These are phyloP conservation scores for Rhodotorula sp. DNA, from an alignment of 1,284 basidiomycete species.

Conservation along the genomic window DNA sequence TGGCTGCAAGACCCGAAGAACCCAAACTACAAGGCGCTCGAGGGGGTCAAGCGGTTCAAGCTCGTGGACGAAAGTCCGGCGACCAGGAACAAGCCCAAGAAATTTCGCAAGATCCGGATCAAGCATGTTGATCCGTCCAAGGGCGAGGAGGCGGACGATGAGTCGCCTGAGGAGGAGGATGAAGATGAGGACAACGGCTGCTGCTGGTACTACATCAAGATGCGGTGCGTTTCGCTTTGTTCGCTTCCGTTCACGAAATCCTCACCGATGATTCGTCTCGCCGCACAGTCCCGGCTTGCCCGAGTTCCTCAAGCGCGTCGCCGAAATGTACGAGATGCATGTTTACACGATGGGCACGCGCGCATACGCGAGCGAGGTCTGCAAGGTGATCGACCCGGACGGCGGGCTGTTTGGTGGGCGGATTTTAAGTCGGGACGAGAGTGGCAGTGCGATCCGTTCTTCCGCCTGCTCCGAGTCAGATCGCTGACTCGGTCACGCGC, in stretches of 20 bases:
- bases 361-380: constrained; percentile 93
- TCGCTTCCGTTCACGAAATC: background rate
- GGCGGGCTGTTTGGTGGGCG: constrained; percentile 81
- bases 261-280: background rate
- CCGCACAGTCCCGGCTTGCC: constrained; percentile 74
- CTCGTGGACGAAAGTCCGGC: constrained; percentile 64
- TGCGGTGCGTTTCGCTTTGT: constrained; percentile 58
- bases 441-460: constrained; percentile 66
- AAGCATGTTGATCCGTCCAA: constrained; percentile 4
- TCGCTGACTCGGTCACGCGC: background rate
- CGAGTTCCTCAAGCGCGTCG: constrained; percentile 70
- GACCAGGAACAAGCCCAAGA: constrained; percentile 22
- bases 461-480: too few species aligned
- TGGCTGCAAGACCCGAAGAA: constrained; percentile 79
- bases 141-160: constrained; percentile 4
- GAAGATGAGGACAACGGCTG: constrained; percentile 61
- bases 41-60: constrained; percentile 79
- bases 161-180: constrained; percentile 6
- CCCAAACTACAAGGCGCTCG: constrained; percentile 83
- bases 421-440: constrained; percentile 90
- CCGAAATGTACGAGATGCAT: constrained; percentile 91
- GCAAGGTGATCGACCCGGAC: constrained; percentile 86
- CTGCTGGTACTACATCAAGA: constrained; percentile 96
- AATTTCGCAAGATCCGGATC: background rate
- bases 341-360: constrained; percentile 99